Base-by-base conservation (phyloP, 306 rosid genomes). In the Medicago ruthenica region DNA sequence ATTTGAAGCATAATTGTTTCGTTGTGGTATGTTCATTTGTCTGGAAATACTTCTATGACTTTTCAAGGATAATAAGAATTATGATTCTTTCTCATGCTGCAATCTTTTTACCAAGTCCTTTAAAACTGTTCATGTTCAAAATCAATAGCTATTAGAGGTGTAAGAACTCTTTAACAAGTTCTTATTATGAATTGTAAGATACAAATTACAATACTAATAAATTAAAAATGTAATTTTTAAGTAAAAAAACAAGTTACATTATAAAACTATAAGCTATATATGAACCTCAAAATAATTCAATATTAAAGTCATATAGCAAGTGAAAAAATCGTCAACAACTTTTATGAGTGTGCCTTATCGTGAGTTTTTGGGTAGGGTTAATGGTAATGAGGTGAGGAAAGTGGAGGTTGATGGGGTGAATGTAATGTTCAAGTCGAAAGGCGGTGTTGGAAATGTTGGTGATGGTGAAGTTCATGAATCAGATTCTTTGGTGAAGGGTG, bases 401-500 rank as follows among this genome's bases (percentile, higher is more conserved):
- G 98, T 91, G 58, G 98, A 91, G 88, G 96, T 94, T 74, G 98
- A 94, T 85, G 98, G 97, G 62, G 90, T 94, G 39, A 95, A 94
- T 76, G 81, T 94, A 0, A 88, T 87, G 97, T 94, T 94, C 72
- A 91, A 91, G 85, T 76, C 91, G 86, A 94, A 94, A 80, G 70
- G 83, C 34, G 97, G 85, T 64, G 76, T 75, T 0, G 88, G 70
- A 64, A 75, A 61, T 8, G 14, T 40, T 39, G 47, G 63, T 12
- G 59, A 84, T 91, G 83, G 87, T 87, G 97, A 91, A 44, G 75
- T 83, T 66, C 91, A 81, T 60, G 98, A 89, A 44, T 88, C 96
- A 0, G 97, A 88, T 69, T 80, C 90, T 17, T 83, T 90, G 93
- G 48, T 92, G 42, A 89, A 85, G 74, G 83, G 89, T 76, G 95